Evolutionary conservation across 306 rosid genomes (phyloP).

Genomic region (Cicer judaicum): DNA sequence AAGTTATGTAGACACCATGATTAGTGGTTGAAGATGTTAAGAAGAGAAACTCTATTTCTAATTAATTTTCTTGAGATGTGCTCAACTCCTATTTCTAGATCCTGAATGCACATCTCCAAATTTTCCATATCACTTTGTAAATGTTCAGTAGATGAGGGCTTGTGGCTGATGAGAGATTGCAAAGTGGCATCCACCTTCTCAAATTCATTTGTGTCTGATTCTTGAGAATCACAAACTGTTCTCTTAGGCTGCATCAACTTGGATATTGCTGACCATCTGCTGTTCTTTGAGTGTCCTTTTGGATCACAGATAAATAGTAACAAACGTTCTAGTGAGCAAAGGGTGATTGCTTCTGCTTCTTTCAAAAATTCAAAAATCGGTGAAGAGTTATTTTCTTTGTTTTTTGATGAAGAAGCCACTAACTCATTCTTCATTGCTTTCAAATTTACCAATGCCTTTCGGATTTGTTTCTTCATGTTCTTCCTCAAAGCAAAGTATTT

Average conservation of each 20-base stretch:
- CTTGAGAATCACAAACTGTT: constrained; percentile 32
- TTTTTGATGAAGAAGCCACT: constrained; percentile 8
- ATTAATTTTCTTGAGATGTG: constrained; percentile 45
- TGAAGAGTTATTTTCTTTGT: neutral
- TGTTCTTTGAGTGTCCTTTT: constrained; percentile 32
- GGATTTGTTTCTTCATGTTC: constrained; percentile 38
- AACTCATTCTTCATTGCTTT: constrained; percentile 29
- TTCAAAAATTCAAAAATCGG: constrained; percentile 22
- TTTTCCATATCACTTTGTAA: constrained; percentile 40
- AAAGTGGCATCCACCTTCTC: constrained; percentile 43
- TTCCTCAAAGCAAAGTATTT: constrained; percentile 42
- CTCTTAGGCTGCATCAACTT: constrained; percentile 44
- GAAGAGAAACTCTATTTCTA: constrained; percentile 47
- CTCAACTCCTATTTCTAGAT: constrained; percentile 48
- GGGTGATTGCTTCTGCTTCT: constrained; percentile 34
- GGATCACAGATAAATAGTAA: constrained; percentile 36
- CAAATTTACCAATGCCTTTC: constrained; percentile 41
- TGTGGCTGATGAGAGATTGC: constrained; percentile 21
- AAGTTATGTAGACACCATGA: neutral
- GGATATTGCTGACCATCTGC: constrained; percentile 45
- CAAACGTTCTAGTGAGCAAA: constrained; percentile 40
- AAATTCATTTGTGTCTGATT: constrained; percentile 35
- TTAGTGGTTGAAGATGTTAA: constrained; percentile 48
- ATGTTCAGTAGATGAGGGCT: constrained; percentile 37
- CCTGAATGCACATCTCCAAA: constrained; percentile 42